Base-by-base conservation (phyloP, 2,329 filamentous ascomycete species). In the Venturia carpophila region DNA sequence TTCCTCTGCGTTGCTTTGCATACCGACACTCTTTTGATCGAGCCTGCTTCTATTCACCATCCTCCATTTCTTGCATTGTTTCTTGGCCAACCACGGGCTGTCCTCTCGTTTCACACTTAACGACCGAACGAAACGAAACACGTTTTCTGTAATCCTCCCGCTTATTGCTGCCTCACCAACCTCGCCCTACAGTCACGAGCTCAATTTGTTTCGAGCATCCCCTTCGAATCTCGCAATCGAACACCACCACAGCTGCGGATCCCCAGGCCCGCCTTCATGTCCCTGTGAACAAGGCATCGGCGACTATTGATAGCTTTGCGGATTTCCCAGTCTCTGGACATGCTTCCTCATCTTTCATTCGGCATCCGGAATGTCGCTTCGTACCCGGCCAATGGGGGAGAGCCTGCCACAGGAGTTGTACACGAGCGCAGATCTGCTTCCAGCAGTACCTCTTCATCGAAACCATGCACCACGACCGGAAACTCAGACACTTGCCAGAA, bases 401-500 rank as follows among this genome's bases (percentile, higher is more conserved):
- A 42, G 39, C 24, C 60, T 43, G 21, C 60, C n/a, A 61, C 60
- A n/a, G 60, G 24, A 61, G 39, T 34, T 15, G n/a, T 42, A 39
- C 37, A 61, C 52, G 52, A 34, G 27, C 60, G 37, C 34, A 42
- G 60, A 45, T 42, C 60, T 27, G 37, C 37, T 17, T 30, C 34
- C 37, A 34, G 11, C 42, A 45, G 39, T 37, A 27, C 56, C n/a
- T 17, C 55, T 7, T 56, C 63, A 4, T 34, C n/a, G n/a, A 60
- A 37, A 39, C 30, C 61, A 45, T 66, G 65, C 52, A 66, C 49
- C 27, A 41, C 61, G 10, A 64, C 30, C 24, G 21, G 64, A 39
- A 62, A 65, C 37, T 56, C 42, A 17, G 65, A 67, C 30, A 49
- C 64, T 30, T 88, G 86, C 71, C 83, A 88, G 70, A 89, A 87